A percentile compares a stretch with the other conserved stretches of the same genome.
Conservation (phyloP, 768 basidiomycete species). For the Leccinum ochraceum region DNA sequence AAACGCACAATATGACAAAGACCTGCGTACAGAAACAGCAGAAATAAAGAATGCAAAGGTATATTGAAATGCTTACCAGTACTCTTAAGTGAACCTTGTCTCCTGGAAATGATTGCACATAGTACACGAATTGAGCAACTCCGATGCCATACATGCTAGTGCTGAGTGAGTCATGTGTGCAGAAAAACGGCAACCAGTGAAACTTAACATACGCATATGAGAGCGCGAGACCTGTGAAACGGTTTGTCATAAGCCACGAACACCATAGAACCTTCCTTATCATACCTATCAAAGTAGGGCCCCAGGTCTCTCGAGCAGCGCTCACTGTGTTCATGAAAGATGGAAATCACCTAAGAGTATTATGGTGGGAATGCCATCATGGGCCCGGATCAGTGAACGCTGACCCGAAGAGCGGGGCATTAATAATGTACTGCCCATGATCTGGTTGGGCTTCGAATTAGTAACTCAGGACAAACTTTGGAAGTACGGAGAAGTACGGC, state of each 20-base stretch:
- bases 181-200: background rate
- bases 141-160: background rate
- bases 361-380: background rate
- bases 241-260: background rate
- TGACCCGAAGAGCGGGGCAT: too few relatives aligned
- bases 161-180: background rate
- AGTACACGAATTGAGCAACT: conserved; percentile 4
- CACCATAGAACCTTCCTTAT: background rate
- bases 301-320: conserved; percentile 5
- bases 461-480: too few relatives aligned
- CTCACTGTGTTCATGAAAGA: conserved; percentile 14
- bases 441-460: too few relatives aligned
- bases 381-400: too few relatives aligned
- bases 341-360: background rate
- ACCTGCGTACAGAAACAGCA: conserved; percentile 5
- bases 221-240: conserved; percentile 17
- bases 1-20: conserved; percentile 11
- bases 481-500: too few relatives aligned
- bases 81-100: conserved; percentile 14
- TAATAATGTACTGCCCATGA: too few relatives aligned
- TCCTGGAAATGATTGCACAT: conserved; percentile 17
- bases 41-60: background rate
- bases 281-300: conserved; percentile 23
- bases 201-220: conserved; percentile 12
- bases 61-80: conserved; percentile 13